These are phyloP conservation scores for Lentinula lateritia DNA, from an alignment of 768 basidiomycete genomes.

Conservation along the genomic window DNA sequence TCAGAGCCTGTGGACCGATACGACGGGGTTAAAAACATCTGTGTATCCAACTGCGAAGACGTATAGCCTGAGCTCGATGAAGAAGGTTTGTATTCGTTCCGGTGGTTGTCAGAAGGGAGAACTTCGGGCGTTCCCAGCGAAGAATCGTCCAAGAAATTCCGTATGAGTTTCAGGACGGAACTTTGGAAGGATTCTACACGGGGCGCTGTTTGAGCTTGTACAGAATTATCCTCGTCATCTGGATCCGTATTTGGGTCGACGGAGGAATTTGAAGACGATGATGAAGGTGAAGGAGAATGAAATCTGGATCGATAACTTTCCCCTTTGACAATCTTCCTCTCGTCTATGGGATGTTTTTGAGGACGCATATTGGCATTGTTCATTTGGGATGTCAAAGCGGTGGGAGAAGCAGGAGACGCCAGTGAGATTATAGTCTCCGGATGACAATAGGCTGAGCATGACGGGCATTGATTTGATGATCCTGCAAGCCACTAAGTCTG, in stretches of 20 bases:
- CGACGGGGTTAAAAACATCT: background rate
- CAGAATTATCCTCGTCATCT: background rate
- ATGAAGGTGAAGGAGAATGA: background rate
- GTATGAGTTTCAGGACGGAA: background rate
- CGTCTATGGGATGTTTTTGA: background rate
- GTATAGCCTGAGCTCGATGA: background rate
- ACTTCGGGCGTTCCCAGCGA: background rate
- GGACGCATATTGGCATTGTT: background rate
- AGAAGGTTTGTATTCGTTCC: background rate
- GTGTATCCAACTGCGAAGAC: background rate
- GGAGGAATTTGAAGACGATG: background rate
- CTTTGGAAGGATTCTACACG: background rate
- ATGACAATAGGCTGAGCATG: background rate
- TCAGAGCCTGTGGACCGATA: background rate
- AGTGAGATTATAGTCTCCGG: background rate
- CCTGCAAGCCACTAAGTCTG: background rate
- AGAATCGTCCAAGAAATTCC: background rate
- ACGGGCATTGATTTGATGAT: constrained; percentile 1
- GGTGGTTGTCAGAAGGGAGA: background rate
- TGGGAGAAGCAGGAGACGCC: background rate
- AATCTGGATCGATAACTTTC: background rate
- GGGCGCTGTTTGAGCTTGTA: background rate
- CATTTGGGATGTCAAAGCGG: background rate
- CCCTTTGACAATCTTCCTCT: background rate
- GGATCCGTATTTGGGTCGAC: background rate